Percentiles rank a stretch among this genome's conserved stretches.
Evolutionary conservation across 352 stramenopile species (phyloP).

Genomic region (Phytophthora sp.): DNA sequence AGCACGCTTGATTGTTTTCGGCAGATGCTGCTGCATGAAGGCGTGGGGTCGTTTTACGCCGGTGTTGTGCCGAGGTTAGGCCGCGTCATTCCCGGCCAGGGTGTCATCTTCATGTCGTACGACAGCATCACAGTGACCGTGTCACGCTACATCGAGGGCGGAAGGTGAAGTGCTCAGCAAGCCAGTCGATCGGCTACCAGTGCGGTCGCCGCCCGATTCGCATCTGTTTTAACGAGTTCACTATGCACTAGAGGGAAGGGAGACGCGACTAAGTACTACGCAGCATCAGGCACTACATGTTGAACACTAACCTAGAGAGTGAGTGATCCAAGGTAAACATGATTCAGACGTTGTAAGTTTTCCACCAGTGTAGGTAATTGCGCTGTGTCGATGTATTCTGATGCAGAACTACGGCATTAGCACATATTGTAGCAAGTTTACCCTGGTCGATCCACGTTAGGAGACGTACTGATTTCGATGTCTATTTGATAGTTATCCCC

Average conservation of each 20-base stretch:
- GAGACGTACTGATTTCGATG: too few relatives aligned
- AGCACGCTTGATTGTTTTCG: constrained; percentile 91
- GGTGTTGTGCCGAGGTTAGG: constrained; percentile 92
- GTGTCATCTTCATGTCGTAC: constrained; percentile 97
- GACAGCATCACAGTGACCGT: constrained; percentile 77
- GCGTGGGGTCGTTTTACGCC: constrained; percentile 91
- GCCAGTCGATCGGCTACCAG: constrained; percentile 29
- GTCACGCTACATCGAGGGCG: constrained; percentile 58
- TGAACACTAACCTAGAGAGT: background rate
- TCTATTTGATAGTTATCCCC: too few relatives aligned
- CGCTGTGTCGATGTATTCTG: too few relatives aligned
- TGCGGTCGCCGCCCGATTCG: constrained; percentile 29
- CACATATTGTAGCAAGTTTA: too few relatives aligned
- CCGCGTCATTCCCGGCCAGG: constrained; percentile 96
- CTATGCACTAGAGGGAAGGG: background rate
- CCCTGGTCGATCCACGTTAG: too few relatives aligned
- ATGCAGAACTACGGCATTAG: too few relatives aligned
- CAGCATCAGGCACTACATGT: background rate
- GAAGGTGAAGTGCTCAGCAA: constrained; percentile 7
- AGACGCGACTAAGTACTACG: constrained; percentile 1
- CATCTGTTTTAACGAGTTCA: constrained; percentile 1
- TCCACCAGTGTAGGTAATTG: too few relatives aligned
- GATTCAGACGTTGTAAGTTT: too few relatives aligned
- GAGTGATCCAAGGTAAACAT: background rate
- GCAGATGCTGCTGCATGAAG: constrained; percentile 91